Evolutionary conservation across 148 eudicot genomes (phyloP).

Genomic region (Vaccinium darrowii): DNA sequence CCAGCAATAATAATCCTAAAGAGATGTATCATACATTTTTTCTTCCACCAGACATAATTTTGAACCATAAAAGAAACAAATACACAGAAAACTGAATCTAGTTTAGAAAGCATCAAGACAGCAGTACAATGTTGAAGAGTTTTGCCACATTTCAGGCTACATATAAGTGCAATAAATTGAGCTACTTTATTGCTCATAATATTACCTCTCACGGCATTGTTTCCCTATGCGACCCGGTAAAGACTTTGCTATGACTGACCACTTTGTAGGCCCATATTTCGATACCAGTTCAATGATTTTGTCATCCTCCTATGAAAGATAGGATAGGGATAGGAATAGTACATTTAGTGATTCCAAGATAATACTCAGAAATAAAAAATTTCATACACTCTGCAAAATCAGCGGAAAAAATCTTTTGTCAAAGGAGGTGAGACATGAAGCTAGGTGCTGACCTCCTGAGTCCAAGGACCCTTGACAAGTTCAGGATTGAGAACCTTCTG

Average conservation of each 20-base stretch:
- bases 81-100: neutral
- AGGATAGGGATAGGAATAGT: constrained; percentile 10
- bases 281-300: constrained; percentile 66
- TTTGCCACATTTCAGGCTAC: neutral
- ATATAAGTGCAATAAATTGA: neutral
- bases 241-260: constrained; percentile 92
- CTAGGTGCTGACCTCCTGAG: constrained; percentile 58
- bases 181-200: neutral
- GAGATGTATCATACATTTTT: neutral
- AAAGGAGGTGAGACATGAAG: constrained; percentile 4
- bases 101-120: neutral
- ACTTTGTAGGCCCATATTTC: constrained; percentile 88
- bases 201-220: constrained; percentile 95
- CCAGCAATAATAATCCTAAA: neutral
- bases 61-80: neutral
- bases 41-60: neutral
- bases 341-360: constrained; percentile 10
- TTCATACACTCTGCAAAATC: neutral
- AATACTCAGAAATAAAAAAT: constrained; percentile 3
- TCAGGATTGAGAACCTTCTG: constrained; percentile 99
- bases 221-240: constrained; percentile 96
- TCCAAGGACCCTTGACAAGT: constrained; percentile 97
- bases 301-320: constrained; percentile 72
- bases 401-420: neutral
- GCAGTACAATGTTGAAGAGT: neutral